A percentile compares a stretch with the other conserved stretches of the same genome.
Evolutionary conservation across 495 filamentous ascomycete genomes (phyloP).

Genomic region (Xylaria acuta): DNA sequence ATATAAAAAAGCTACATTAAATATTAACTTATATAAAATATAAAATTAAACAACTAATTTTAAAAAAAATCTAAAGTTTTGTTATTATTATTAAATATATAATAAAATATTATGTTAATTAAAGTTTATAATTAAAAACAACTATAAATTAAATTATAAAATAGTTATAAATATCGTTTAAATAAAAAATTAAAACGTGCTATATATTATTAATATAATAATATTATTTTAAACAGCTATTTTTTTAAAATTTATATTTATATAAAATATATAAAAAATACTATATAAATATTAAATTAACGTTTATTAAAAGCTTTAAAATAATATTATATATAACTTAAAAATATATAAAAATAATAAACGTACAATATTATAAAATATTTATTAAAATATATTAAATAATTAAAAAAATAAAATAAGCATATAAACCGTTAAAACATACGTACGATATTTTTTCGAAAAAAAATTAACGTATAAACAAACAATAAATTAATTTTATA

Average conservation of each 20-base stretch:
- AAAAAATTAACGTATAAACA: no score
- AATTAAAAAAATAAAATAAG: not conserved
- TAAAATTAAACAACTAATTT: not conserved
- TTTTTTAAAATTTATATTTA: conserved; percentile 4
- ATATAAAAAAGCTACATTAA: no score
- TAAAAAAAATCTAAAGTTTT: not conserved
- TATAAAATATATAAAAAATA: not conserved
- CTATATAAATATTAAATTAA: conserved; percentile 10
- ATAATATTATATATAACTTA: not conserved
- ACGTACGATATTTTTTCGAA: no score
- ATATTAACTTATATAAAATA: no score
- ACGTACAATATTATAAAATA: not conserved
- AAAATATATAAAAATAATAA: conserved; percentile 5
- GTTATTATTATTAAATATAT: no score
- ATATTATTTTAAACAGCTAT: not conserved
- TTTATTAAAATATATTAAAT: not conserved
- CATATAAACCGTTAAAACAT: no score
- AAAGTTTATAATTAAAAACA: no score
- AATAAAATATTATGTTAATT: no score
- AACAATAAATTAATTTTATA: no score
- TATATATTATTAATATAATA: not conserved
- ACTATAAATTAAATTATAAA: no score
- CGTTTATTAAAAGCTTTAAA: not conserved
- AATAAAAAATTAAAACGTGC: not conserved
- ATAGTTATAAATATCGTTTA: no score